Percentiles rank a stretch among this genome's conserved stretches.
These are phyloP conservation scores for Wickerhamiella pararugosa DNA, from an alignment of 1,139 yeast genomes.

Conservation along the genomic window DNA sequence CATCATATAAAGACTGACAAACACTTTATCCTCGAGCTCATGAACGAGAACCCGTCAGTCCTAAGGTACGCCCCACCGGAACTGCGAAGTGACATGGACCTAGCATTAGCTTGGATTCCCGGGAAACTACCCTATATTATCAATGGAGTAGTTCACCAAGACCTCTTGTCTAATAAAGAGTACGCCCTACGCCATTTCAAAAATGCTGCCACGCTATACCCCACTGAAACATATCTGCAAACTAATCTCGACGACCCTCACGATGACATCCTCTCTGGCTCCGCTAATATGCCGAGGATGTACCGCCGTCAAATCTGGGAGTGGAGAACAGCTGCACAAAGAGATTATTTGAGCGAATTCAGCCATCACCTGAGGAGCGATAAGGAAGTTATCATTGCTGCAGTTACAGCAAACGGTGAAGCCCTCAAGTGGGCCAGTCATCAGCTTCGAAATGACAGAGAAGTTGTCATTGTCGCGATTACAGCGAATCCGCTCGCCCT, in stretches of 20 bases:
- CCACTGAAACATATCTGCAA: slow-evolving; percentile 1
- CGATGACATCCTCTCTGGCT: slow-evolving; percentile 1
- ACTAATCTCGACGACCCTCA: slow-evolving; percentile 4
- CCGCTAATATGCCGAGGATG: too few species aligned
- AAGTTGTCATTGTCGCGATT: not conserved
- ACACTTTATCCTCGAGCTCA: not conserved
- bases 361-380: slow-evolving; percentile 1
- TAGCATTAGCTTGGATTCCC: slow-evolving; percentile 5
- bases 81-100: slow-evolving; percentile 1
- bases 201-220: slow-evolving; percentile 1
- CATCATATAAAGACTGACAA: not conserved
- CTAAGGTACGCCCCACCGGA: slow-evolving; percentile 5
- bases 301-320: slow-evolving; percentile 5
- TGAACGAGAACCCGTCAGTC: slow-evolving; percentile 4
- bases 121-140: not conserved
- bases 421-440: not conserved
- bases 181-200: slow-evolving; percentile 2
- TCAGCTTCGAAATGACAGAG: not conserved
- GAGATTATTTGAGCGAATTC: not conserved
- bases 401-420: not conserved
- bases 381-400: not conserved
- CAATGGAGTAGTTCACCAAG: slow-evolving; percentile 2
- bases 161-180: slow-evolving; percentile 1
- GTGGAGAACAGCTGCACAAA: not conserved
- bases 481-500: not conserved